Base-by-base conservation (phyloP, 192 early-diverging fungal species). In the Backusella australiensis region DNA sequence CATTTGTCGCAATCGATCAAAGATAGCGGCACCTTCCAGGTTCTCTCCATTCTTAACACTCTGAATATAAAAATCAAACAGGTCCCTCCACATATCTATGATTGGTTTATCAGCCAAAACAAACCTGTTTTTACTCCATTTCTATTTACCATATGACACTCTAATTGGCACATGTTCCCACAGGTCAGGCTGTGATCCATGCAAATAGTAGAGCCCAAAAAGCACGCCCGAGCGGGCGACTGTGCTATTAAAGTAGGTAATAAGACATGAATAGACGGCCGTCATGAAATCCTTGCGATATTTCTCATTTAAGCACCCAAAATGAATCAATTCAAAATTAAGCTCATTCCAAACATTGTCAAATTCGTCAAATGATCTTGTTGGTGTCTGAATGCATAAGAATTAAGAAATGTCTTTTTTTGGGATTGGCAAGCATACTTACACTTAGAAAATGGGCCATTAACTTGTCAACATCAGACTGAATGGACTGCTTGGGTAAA, bases 311-410 rank as follows among this genome's bases (percentile, higher is more conserved):
- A 71, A 12, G 17, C 70, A 71, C 4, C 21, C 70, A 46, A 71
- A 71, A 32, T 71, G 70, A 49, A 71, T 44, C 6, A 49, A 26
- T 17, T 32, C 29, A n/a, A 71, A 71, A 39, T 49, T 42, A 34
- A 71, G 39, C 42, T 71, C 70, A 71, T 71, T 71, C 70, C 70
- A 71, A 8, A 26, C 26, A 46, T 17, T 29, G 42, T 71, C 70
- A 44, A 71, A 71, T 26, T 71, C 70, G 23, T 46, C 70, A 49
- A 71, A 71, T 11, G 21, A 14, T 32, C 29, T 11, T 6, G 14
- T 49, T 6, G 39, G 26, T 46, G 32, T 49, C 70, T 71, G 46
- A 34, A n/a, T n/a, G 29, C 11, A 35, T n/a, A 19, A 35, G 29
- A 5, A 36, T 68, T 6, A 21, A 34, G 12, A 68, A 39, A 21